A percentile compares a stretch with the other conserved stretches of the same genome.
These are phyloP conservation scores for Melastoma candidum DNA, from an alignment of 441 rosid species.

Conservation along the genomic window DNA sequence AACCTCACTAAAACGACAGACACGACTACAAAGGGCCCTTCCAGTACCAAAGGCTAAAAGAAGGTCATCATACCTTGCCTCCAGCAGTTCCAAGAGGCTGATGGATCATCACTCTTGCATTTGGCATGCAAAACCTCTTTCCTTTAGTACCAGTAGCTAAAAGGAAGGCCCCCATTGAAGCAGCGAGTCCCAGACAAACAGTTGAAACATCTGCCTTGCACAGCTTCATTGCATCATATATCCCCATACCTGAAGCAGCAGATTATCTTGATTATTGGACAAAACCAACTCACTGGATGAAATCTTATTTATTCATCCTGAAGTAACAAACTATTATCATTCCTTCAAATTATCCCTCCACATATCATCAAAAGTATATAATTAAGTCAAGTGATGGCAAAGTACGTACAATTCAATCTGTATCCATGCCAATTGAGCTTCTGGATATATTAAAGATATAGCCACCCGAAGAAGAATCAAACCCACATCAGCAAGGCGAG, in stretches of 20 bases:
- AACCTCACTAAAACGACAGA: no score
- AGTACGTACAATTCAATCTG: no score
- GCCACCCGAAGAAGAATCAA: no score
- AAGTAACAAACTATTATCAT: background rate
- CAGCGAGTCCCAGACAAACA: conserved; percentile 83
- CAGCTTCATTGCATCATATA: conserved; percentile 88
- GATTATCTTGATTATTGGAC: background rate
- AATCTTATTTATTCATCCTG: background rate
- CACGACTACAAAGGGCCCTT: no score
- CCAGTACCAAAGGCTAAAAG: no score
- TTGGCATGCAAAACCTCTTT: conserved; percentile 95
- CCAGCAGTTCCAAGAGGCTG: conserved; percentile 89
- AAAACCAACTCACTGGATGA: background rate
- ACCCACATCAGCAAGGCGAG: no score
- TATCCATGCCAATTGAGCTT: no score
- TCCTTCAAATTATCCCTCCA: no score
- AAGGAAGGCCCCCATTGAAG: conserved; percentile 89
- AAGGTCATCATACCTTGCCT: conserved; percentile 40
- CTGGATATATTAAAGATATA: no score
- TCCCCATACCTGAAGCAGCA: conserved; percentile 59
- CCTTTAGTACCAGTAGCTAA: conserved; percentile 86
- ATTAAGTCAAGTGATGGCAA: no score
- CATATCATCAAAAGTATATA: no score
- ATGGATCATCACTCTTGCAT: conserved; percentile 88
- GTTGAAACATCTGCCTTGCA: conserved; percentile 95